These are phyloP conservation scores for Phaffomyces antillensis DNA, from an alignment of 805 yeast genomes.

Conservation along the genomic window DNA sequence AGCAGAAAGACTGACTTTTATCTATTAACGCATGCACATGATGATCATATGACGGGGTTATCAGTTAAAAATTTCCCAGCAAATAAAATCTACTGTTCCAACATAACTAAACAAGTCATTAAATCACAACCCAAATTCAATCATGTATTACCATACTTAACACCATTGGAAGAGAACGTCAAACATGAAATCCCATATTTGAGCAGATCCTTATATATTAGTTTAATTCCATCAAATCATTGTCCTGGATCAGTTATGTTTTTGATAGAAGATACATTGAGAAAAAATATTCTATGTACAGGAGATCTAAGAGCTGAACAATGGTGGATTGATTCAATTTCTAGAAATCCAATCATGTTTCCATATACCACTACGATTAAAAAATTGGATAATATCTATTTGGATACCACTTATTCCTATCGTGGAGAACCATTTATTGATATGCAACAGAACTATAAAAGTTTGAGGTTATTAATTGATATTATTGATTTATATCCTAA, in stretches of 20 bases:
- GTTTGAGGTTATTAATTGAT: conserved; percentile 28
- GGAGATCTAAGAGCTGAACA: conserved; percentile 53
- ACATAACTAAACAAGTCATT: conserved; percentile 28
- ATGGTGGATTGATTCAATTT: conserved; percentile 40
- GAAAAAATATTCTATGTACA: conserved; percentile 37
- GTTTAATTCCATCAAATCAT: conserved; percentile 45
- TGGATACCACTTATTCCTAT: conserved; percentile 48
- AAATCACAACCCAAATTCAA: conserved; percentile 4
- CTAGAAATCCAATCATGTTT: conserved; percentile 31
- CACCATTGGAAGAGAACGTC: conserved; percentile 9
- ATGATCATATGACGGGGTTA: conserved; percentile 48
- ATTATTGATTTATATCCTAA: conserved; percentile 36
- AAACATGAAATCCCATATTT: conserved; percentile 17
- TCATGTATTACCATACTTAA: conserved; percentile 14
- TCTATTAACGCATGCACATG: conserved; percentile 46
- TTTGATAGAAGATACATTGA: conserved; percentile 28
- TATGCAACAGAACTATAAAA: conserved; percentile 35
- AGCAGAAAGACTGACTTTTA: conserved; percentile 15
- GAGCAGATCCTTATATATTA: conserved; percentile 25
- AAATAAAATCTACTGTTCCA: conserved; percentile 40
- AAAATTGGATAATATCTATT: conserved; percentile 37
- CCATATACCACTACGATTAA: conserved; percentile 33
- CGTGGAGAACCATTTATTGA: conserved; percentile 43
- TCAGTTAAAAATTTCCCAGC: conserved; percentile 29
- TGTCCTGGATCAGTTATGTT: conserved; percentile 57